Conservation (phyloP, 2,329 filamentous ascomycete genomes). For the Talaromyces verruculosus region DNA sequence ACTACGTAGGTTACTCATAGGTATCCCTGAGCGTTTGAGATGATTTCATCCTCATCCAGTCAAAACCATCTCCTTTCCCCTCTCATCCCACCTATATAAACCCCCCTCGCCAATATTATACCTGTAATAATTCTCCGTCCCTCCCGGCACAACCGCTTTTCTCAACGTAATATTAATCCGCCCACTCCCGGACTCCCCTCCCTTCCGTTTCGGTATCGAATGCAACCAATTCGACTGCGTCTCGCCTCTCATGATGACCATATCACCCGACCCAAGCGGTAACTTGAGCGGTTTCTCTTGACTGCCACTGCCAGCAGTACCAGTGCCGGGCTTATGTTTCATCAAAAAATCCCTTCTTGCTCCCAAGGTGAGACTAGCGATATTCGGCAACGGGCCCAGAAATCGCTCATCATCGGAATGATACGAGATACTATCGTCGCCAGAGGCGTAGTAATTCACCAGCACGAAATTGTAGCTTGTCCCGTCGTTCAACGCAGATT, state of each 20-base stretch:
- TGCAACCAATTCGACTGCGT: constrained; percentile 79
- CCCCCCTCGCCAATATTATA: constrained; percentile 75
- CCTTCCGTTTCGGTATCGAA: constrained; percentile 72
- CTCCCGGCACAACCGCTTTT: constrained; percentile 66
- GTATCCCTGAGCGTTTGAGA: background rate
- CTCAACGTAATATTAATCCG: constrained; percentile 78
- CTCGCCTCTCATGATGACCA: constrained; percentile 73
- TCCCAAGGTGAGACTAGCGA: constrained; percentile 73
- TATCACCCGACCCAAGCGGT: constrained; percentile 66
- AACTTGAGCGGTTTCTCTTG: constrained; percentile 50
- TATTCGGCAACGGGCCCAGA: constrained; percentile 66
- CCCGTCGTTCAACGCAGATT: constrained; percentile 60
- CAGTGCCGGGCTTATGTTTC: constrained; percentile 67
- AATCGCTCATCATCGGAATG: constrained; percentile 81
- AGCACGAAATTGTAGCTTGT: constrained; percentile 73
- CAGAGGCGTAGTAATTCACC: constrained; percentile 80
- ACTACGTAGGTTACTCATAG: too few species aligned
- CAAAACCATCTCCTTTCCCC: constrained; percentile 11
- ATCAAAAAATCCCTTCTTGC: constrained; percentile 72
- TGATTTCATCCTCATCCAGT: background rate
- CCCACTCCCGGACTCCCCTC: constrained; percentile 62
- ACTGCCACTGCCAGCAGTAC: constrained; percentile 21
- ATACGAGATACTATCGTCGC: constrained; percentile 73
- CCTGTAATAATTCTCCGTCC: constrained; percentile 79
- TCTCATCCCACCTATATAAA: constrained; percentile 67